Percentiles rank a stretch among this genome's conserved stretches.
These are phyloP conservation scores for Triticum timopheevii DNA, from an alignment of 176 grass and related monocot species.

Conservation along the genomic window DNA sequence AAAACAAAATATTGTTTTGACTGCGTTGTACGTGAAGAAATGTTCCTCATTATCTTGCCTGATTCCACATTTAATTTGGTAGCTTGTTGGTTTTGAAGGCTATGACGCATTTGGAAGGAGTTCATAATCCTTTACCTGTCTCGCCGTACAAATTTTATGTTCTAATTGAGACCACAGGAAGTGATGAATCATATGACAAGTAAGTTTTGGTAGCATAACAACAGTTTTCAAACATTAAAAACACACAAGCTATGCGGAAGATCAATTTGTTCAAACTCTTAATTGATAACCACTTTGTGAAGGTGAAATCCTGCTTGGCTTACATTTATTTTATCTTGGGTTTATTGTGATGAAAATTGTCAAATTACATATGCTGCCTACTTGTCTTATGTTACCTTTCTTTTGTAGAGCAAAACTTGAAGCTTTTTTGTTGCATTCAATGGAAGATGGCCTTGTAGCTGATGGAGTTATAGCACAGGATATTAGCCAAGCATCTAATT, in stretches of 20 bases:
- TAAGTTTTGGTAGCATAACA: slow-evolving; percentile 45
- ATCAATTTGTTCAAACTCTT: background rate
- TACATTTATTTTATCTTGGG: slow-evolving; percentile 8
- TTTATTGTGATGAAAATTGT: slow-evolving; percentile 5
- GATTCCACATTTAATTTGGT: slow-evolving; percentile 33
- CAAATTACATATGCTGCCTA: background rate
- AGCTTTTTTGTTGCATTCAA: slow-evolving; percentile 78
- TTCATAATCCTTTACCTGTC: slow-evolving; percentile 72
- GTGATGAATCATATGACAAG: slow-evolving; percentile 91
- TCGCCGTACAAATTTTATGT: slow-evolving; percentile 74
- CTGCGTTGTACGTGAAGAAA: slow-evolving; percentile 2
- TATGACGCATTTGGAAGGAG: slow-evolving; percentile 83
- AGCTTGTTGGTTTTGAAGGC: slow-evolving; percentile 58
- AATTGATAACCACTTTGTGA: background rate
- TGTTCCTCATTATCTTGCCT: slow-evolving; percentile 20
- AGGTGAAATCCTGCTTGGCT: slow-evolving; percentile 3
- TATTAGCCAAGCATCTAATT: slow-evolving; percentile 90
- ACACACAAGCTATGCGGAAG: slow-evolving; percentile 9
- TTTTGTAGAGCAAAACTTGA: slow-evolving; percentile 89
- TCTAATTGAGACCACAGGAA: slow-evolving; percentile 94
- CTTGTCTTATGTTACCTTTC: slow-evolving; percentile 27
- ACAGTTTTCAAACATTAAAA: background rate
- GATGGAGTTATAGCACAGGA: slow-evolving; percentile 94
- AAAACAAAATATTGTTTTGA: slow-evolving; percentile 9
- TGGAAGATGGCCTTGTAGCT: slow-evolving; percentile 82